phyloP scores from a whole-genome alignment of 768 basidiomycete genomes.

The Macrolepiota fuliginosa region DNA sequence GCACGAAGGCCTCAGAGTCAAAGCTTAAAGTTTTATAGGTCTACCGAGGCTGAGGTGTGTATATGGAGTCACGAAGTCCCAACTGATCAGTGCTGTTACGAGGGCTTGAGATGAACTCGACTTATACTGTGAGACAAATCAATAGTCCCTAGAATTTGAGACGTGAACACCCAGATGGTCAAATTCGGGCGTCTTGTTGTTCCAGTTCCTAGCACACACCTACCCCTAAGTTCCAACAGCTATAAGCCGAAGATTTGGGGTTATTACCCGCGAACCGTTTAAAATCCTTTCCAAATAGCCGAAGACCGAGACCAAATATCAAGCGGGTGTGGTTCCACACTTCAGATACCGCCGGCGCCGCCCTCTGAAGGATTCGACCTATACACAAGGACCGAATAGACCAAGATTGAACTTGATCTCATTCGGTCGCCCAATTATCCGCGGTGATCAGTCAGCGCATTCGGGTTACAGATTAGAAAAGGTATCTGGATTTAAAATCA shows the following conservation, averaged over 20 bases:
- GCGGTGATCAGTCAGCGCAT: background rate
- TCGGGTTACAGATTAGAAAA: background rate
- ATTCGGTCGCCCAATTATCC: background rate
- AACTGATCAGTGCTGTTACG: background rate
- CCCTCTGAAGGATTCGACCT: background rate
- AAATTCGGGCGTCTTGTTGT: too few species aligned
- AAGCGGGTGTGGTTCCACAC: background rate
- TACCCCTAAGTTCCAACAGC: too few species aligned
- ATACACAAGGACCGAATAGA: background rate
- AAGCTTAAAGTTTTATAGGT: background rate
- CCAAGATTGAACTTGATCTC: background rate
- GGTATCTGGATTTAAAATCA: background rate
- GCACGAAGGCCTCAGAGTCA: background rate
- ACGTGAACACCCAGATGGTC: too few species aligned
- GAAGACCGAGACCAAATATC: background rate
- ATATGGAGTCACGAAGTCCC: background rate
- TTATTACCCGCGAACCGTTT: background rate
- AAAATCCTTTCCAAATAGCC: background rate
- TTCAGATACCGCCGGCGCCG: background rate
- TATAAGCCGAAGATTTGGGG: too few species aligned
- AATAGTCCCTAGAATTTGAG: too few species aligned
- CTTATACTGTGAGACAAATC: background rate
- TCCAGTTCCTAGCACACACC: too few species aligned
- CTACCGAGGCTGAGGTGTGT: background rate
- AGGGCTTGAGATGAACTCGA: background rate